These are phyloP conservation scores for Fonsecaea nubica DNA, from an alignment of 2,329 filamentous ascomycete species.

Conservation along the genomic window DNA sequence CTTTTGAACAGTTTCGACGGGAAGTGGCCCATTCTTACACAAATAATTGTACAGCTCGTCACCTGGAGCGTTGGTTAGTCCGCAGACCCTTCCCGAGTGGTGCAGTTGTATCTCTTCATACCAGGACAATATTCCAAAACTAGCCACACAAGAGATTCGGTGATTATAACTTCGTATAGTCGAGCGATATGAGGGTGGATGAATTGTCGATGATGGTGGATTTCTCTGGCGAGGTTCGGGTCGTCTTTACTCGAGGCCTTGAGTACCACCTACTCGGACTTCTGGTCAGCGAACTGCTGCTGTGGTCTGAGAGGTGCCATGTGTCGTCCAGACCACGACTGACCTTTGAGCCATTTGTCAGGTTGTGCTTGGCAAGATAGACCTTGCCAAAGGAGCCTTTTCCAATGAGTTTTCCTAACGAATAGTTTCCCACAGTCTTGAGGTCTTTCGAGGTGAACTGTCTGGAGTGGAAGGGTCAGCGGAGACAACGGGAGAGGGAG, in stretches of 20 bases:
- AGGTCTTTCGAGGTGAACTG: conserved; percentile 94
- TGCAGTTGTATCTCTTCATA: conserved; percentile 50
- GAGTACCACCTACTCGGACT: conserved; percentile 77
- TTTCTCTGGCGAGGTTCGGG: conserved; percentile 92
- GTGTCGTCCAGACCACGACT: conserved; percentile 38
- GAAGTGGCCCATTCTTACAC: conserved; percentile 81
- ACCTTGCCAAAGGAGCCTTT: conserved; percentile 99
- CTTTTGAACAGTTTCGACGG: conserved; percentile 86
- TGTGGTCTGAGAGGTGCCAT: conserved; percentile 1
- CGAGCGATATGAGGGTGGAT: conserved; percentile 96
- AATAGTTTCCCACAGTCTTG: conserved; percentile 92
- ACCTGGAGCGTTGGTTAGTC: conserved; percentile 60
- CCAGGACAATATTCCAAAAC: conserved; percentile 95
- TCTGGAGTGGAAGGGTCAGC: conserved; percentile 56
- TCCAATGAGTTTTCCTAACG: conserved; percentile 86
- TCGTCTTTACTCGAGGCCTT: conserved; percentile 98
- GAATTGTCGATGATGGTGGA: conserved; percentile 98
- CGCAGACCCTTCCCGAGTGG: conserved; percentile 19
- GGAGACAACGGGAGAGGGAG: conserved; percentile 17
- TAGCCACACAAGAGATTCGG: conserved; percentile 92
- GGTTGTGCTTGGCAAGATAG: conserved; percentile 93
- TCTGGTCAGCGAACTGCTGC: conserved; percentile 19
- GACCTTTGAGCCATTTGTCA: conserved; percentile 98
- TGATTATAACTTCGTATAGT: conserved; percentile 97
- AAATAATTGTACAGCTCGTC: conserved; percentile 98